phyloP scores from a whole-genome alignment of 179 eudicot species.

The Camellia oleifera region DNA sequence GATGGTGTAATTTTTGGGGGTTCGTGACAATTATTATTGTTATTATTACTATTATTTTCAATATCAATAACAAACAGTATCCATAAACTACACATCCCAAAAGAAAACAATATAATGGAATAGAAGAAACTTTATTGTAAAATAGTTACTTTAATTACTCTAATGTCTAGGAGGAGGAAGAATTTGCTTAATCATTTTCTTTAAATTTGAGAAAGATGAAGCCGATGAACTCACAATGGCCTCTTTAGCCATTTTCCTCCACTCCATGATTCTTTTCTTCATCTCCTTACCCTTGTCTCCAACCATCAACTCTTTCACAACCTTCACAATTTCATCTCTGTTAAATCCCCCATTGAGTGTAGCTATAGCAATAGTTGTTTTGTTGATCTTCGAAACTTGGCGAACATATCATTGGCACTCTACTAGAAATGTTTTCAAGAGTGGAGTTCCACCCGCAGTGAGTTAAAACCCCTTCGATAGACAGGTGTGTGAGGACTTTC shows the following conservation, averaged over 20 bases:
- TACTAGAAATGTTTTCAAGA: background rate
- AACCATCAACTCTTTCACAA: constrained; percentile 3
- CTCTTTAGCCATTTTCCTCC: background rate
- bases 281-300: constrained; percentile 10
- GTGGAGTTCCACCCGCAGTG: constrained; percentile 10
- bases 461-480: constrained; percentile 6
- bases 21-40: too few relatives aligned
- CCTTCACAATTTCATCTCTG: background rate
- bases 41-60: too few relatives aligned
- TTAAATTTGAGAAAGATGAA: background rate
- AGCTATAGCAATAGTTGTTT: background rate
- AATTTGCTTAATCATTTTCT: background rate
- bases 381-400: constrained; percentile 1
- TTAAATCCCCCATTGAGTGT: background rate
- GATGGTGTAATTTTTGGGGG: too few relatives aligned
- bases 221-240: background rate
- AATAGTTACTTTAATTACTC: too few relatives aligned
- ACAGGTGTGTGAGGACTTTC: background rate
- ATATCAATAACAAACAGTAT: too few relatives aligned
- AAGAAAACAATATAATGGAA: too few relatives aligned
- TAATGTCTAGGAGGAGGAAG: background rate
- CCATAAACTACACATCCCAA: too few relatives aligned
- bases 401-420: constrained; percentile 14
- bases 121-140: too few relatives aligned
- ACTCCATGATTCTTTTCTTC: constrained; percentile 10